Evolutionary conservation across 1,139 yeast species (phyloP).

Genomic region (Suhomyces terraborum): DNA sequence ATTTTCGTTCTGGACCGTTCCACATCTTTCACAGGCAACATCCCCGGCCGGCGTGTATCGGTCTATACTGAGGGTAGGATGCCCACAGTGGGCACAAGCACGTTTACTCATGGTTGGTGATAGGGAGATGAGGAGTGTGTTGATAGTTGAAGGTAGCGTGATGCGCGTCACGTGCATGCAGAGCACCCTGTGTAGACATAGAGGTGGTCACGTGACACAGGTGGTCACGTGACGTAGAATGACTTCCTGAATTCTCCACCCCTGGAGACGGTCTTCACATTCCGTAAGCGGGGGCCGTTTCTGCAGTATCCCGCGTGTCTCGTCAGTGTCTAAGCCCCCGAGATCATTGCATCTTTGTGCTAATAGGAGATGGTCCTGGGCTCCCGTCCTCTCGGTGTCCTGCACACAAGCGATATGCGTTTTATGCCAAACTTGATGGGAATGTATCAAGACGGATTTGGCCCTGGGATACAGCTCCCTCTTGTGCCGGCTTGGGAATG

Average conservation of each 20-base stretch:
- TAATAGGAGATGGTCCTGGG: background rate
- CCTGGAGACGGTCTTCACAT: no score
- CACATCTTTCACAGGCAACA: constrained; percentile 78
- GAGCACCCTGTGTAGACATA: no score
- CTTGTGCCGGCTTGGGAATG: no score
- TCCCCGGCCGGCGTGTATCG: constrained; percentile 66
- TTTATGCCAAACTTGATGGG: background rate
- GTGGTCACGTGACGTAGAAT: background rate
- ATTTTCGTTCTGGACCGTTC: constrained; percentile 85
- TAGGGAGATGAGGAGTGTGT: background rate
- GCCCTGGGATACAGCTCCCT: no score
- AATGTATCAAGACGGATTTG: no score
- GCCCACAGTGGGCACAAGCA: constrained; percentile 38
- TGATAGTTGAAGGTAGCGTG: background rate
- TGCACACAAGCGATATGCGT: background rate
- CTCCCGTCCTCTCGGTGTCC: background rate
- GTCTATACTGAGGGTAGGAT: constrained; percentile 34
- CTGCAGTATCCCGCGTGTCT: no score
- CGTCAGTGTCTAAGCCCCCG: no score
- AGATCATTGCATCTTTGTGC: background rate
- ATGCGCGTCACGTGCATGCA: no score
- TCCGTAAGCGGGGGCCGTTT: no score
- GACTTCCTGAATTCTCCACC: no score
- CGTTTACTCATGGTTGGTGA: constrained; percentile 19
- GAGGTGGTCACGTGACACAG: background rate